Evolutionary conservation across 345 rosid species (phyloP).

Genomic region (Gossypioides kirkii): DNA sequence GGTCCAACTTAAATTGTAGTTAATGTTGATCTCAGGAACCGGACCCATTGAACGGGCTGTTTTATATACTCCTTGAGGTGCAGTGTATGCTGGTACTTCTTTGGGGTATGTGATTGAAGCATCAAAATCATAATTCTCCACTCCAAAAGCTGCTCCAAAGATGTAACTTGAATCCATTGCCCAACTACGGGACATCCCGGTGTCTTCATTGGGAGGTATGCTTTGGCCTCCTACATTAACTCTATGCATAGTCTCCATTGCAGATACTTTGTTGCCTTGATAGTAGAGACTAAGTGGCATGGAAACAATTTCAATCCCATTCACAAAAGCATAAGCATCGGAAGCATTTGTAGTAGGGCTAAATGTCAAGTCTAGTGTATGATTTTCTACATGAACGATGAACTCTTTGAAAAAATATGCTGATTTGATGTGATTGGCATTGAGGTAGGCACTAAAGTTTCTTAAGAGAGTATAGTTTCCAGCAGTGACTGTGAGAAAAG

Average conservation of each 20-base stretch:
- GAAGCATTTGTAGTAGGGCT: slow-evolving; percentile 13
- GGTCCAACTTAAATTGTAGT: slow-evolving; percentile 3
- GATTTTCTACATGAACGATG: slow-evolving; percentile 2
- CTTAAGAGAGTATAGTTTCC: slow-evolving; percentile 17
- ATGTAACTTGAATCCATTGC: not conserved
- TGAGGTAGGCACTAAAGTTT: slow-evolving; percentile 18
- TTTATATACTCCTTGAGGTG: not conserved
- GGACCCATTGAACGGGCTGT: not conserved
- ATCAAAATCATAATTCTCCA: not conserved
- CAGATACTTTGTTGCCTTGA: slow-evolving; percentile 3
- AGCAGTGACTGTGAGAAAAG: slow-evolving; percentile 15
- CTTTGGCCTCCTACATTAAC: slow-evolving; percentile 14
- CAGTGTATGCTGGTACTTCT: slow-evolving; percentile 1
- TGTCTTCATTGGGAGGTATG: slow-evolving; percentile 11
- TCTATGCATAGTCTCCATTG: slow-evolving; percentile 23
- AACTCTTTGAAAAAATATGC: slow-evolving; percentile 19
- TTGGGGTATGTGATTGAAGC: not conserved
- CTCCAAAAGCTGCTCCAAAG: slow-evolving; percentile 3
- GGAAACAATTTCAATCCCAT: slow-evolving; percentile 21
- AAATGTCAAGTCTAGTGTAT: slow-evolving; percentile 18
- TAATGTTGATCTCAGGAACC: not conserved
- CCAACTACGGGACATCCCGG: slow-evolving; percentile 12
- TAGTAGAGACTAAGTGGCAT: slow-evolving; percentile 28
- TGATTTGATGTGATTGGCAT: slow-evolving; percentile 3
- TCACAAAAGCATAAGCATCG: not conserved